Base-by-base conservation (phyloP, 2,329 filamentous ascomycete genomes). In the Sporothrix sp. region DNA sequence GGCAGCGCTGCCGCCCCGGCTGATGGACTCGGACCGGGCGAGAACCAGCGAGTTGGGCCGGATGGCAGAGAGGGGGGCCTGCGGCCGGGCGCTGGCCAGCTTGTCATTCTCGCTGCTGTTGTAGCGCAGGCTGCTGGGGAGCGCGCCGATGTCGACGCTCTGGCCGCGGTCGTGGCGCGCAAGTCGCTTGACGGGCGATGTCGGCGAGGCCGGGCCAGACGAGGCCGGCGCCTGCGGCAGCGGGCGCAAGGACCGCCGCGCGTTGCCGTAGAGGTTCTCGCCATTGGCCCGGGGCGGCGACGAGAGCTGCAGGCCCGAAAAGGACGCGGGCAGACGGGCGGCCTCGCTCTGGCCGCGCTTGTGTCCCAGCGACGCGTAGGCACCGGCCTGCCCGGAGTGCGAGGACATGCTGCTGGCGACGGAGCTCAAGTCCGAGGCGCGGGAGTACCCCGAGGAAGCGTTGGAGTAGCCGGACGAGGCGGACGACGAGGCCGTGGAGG, bases 331-430 rank as follows among this genome's bases (percentile, higher is more conserved):
- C 66, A 58, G 73, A 63, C 61, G 81, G 75, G 38, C 73, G 72
- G 53, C 77, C 71, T 93, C 86, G 67, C 86, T 91, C 65, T 82
- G 76, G 54, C 85, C 85, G 63, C 87, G 80, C 65, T 81, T 85
- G 62, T 91, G 87, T 44, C 75, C 73, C 54, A 67, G 60, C 53
- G 63, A 63, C 53, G 67, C 66, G 64, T 79, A 78, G 40, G 71
- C 72, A 63, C n/a, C n/a, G n/a, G n/a, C n/a, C n/a, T n/a, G n/a
- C n/a, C 78, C 80, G 30, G 86, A 87, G n/a, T 76, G 76, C 56
- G 80, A 91, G 16, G 84, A 87, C 57, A 84, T 72, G 43, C 85
- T 85, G 64, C 83, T 87, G 35, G 81, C 79, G 49, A 74, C 69
- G 4, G 51, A 47, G 61, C 79, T 83, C 49, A 35, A 30, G 20